A percentile compares a stretch with the other conserved stretches of the same genome.
phyloP scores from a whole-genome alignment of 2,329 filamentous ascomycete genomes.

The Sclerotinia trifoliorum region DNA sequence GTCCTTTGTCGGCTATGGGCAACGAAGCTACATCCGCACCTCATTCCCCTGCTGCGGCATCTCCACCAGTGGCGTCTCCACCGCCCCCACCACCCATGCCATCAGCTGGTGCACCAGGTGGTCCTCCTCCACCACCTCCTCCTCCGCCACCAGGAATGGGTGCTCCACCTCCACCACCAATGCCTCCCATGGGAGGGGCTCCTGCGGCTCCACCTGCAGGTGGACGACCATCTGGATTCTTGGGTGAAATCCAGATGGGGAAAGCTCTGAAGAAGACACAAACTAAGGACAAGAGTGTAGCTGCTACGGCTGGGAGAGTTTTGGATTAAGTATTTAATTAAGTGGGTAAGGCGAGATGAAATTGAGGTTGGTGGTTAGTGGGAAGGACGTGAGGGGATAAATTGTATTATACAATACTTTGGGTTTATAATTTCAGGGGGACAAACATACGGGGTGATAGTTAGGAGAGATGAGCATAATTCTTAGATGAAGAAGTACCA shows the following conservation, averaged over 20 bases:
- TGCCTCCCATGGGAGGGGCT: constrained; percentile 42
- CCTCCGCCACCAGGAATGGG: constrained; percentile 39
- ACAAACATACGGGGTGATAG: background rate
- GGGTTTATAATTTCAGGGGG: background rate
- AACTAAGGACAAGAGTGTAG: constrained; percentile 80
- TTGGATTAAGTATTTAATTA: constrained; percentile 38
- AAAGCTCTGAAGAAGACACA: constrained; percentile 79
- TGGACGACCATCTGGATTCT: constrained; percentile 58
- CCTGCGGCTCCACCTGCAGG: constrained; percentile 36
- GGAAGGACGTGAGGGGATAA: background rate
- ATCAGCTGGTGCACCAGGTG: constrained; percentile 44
- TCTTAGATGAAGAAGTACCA: constrained; percentile 4
- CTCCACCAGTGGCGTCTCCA: constrained; percentile 43
- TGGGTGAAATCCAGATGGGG: constrained; percentile 82
- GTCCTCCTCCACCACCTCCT: constrained; percentile 40
- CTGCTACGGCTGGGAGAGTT: constrained; percentile 75
- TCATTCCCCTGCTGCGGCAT: constrained; percentile 42
- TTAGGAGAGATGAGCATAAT: constrained; percentile 12
- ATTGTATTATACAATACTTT: constrained; percentile 10
- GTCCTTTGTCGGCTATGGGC: constrained; percentile 80
- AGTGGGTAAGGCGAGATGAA: background rate
- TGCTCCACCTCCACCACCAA: constrained; percentile 42
- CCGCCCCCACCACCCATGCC: constrained; percentile 50
- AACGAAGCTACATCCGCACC: constrained; percentile 56
- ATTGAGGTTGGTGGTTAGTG: background rate